phyloP scores from a whole-genome alignment of 768 basidiomycete species.

The Crucibulum laeve region DNA sequence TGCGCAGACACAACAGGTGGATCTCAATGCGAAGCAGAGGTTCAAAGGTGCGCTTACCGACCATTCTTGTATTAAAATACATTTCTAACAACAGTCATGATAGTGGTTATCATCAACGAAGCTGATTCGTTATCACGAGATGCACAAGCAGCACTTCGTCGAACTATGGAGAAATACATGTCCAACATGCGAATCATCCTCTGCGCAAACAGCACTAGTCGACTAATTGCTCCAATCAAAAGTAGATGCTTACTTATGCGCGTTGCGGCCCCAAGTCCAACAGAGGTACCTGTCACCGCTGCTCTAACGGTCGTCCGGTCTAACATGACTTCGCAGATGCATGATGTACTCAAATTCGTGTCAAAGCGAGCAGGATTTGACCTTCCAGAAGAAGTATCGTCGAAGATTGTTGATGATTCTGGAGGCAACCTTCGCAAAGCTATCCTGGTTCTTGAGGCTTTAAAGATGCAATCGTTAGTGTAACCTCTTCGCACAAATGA shows the following conservation, averaged over 20 bases:
- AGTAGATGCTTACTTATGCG: slow-evolving; percentile 92
- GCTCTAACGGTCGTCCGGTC: background rate
- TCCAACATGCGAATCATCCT: slow-evolving; percentile 95
- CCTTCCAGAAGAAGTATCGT: slow-evolving; percentile 72
- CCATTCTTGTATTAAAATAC: background rate
- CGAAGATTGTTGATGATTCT: slow-evolving; percentile 77
- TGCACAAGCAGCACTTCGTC: slow-evolving; percentile 92
- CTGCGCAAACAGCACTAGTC: slow-evolving; percentile 92
- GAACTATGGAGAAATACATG: slow-evolving; percentile 99
- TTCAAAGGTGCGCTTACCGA: slow-evolving; percentile 74
- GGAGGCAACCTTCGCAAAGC: slow-evolving; percentile 94
- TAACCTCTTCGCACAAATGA: background rate
- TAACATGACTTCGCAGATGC: slow-evolving; percentile 57
- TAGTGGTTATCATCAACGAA: slow-evolving; percentile 98
- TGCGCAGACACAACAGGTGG: slow-evolving; percentile 97
- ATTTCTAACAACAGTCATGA: background rate
- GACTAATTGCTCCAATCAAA: slow-evolving; percentile 94
- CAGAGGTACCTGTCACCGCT: slow-evolving; percentile 51
- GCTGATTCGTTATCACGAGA: slow-evolving; percentile 93
- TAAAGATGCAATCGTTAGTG: slow-evolving; percentile 93
- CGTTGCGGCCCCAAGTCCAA: slow-evolving; percentile 79
- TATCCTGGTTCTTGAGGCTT: slow-evolving; percentile 87
- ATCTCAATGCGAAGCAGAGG: slow-evolving; percentile 89
- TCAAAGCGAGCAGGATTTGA: slow-evolving; percentile 76
- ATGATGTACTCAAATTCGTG: slow-evolving; percentile 70